Base-by-base conservation (phyloP, 495 filamentous ascomycete species). In the Aspergillus mulundensis region DNA sequence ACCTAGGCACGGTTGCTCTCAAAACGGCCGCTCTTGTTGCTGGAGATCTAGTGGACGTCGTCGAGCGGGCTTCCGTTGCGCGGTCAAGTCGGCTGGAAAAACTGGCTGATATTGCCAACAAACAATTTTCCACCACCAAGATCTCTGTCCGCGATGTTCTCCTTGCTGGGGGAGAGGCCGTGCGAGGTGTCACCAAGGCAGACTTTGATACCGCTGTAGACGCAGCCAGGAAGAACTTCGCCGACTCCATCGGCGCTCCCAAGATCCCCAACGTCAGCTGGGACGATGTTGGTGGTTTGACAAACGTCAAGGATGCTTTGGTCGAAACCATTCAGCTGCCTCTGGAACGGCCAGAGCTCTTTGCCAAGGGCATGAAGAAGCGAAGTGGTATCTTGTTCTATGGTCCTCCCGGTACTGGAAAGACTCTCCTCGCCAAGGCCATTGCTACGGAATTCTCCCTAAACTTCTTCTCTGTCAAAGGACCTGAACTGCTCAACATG, bases 391-490 rank as follows among this genome's bases (percentile, higher is more conserved):
- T 99, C 57, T 74, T 99, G 56, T 97, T 99, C 77, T 97, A 99
- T 64, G 94, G 94, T 0, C 95, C 95, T 7, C 94, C 94, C 0
- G 94, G 94, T 51, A 97, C 95, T 5, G 94, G 94, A 30, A 99
- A 99, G 74, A 99, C 94, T 0, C 75, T 99, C 20, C 82, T 99
- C 24, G 94, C 94, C 32, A 97, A 97, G 75, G 94, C 94, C 38
- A 97, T 99, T 64, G 94, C 94, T 1, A 97, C 95, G 0, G 94
- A 97, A 62, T 97, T 97, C 77, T 95, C 89, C 48, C 81, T 99
- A 65, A 99, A 99, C 61, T 99, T 99, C 80, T 97, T 99, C 83
- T 91, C 86, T 48, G 90, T 99, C 71, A 99, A 99, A 72, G 94
- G 94, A 2, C 94, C 94, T 1, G 94, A 98, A 73, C 70, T 98